Evolutionary conservation across 1,139 yeast genomes (phyloP).

Genomic region (Suhomyces panamericanus): DNA sequence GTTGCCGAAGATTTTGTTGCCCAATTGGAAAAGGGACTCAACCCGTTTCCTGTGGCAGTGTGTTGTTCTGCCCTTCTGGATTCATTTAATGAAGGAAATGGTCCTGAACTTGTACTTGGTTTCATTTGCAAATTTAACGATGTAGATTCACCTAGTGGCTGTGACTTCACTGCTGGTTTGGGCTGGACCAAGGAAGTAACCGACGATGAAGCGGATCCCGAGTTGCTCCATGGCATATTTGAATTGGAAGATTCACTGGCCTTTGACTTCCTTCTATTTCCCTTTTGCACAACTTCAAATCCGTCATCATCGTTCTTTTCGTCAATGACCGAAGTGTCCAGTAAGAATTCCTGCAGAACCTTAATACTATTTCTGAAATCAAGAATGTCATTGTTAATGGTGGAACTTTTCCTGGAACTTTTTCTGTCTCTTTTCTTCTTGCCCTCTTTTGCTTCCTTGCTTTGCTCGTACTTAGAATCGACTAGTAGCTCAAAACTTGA

Average conservation of each 20-base stretch:
- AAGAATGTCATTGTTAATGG: constrained; percentile 23
- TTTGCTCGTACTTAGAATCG: constrained; percentile 36
- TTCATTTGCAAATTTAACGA: not conserved
- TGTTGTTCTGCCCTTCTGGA: not conserved
- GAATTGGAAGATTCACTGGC: constrained; percentile 2
- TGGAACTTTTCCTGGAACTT: constrained; percentile 34
- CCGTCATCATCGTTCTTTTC: constrained; percentile 25
- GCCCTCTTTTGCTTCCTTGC: constrained; percentile 13
- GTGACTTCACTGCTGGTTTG: not conserved
- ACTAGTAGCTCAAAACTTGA: constrained; percentile 49
- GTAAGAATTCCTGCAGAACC: constrained; percentile 25
- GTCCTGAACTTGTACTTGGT: not conserved
- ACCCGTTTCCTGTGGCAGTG: constrained; percentile 10
- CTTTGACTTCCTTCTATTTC: constrained; percentile 24
- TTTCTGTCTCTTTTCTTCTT: constrained; percentile 21
- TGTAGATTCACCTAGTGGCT: not conserved
- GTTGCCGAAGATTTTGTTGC: constrained; percentile 23
- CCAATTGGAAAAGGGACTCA: constrained; percentile 37
- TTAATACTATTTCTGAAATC: constrained; percentile 25
- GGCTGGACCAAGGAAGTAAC: not conserved
- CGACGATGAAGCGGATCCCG: constrained; percentile 2
- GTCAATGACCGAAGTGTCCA: constrained; percentile 24
- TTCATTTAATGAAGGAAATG: constrained; percentile 8
- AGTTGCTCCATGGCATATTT: constrained; percentile 11
- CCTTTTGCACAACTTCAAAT: constrained; percentile 33